Base-by-base conservation (phyloP, 176 grass and related monocot species). In the Oryza brachyantha region DNA sequence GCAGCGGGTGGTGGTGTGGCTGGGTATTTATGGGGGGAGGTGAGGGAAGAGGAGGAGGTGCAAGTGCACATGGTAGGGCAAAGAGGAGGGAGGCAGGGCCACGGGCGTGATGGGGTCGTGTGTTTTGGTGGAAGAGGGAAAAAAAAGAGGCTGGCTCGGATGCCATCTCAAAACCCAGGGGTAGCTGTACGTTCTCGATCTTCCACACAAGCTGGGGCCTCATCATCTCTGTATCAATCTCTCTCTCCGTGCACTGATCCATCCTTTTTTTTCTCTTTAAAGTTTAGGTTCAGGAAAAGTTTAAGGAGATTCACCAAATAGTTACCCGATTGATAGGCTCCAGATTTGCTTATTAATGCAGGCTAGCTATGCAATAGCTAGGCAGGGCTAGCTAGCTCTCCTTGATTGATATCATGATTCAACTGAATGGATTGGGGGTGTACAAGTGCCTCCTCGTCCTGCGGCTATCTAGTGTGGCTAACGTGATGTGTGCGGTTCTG, bases 61-160 rank as follows among this genome's bases (percentile, higher is more conserved):
- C 69, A 77, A 62, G 73, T 54, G 61, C 75, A 78, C 75, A 78
- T 78, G 75, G 75, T 43, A 63, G 83, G 83, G 16, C 62, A 58
- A 55, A 57, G 57, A 11, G 31, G 55, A 45, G 37, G 67, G 76
- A 77, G 72, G 72, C 76, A 79, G 61, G 61, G n/a, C 61, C 75
- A 78, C 75, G 75, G 64, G 75, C 19, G 40, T 32, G 39, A 78
- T 25, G 61, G 74, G 17, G 59, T 63, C 74, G 16, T 12, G 60
- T 64, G 60, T 77, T 64, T 24, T 48, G 75, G 40, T 77, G 19
- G 28, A 77, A 65, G 75, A 64, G 74, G 58, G 24, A 66, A 65
- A 64, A 48, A 16, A 41, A 17, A 17, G 3, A 17, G 3, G 1
- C 4, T 46, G 5, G 39, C 29, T 46, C n/a, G 60, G 61, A 31